Conservation (phyloP, 2,329 filamentous ascomycete species). For the Clonostachys rhizophaga region DNA sequence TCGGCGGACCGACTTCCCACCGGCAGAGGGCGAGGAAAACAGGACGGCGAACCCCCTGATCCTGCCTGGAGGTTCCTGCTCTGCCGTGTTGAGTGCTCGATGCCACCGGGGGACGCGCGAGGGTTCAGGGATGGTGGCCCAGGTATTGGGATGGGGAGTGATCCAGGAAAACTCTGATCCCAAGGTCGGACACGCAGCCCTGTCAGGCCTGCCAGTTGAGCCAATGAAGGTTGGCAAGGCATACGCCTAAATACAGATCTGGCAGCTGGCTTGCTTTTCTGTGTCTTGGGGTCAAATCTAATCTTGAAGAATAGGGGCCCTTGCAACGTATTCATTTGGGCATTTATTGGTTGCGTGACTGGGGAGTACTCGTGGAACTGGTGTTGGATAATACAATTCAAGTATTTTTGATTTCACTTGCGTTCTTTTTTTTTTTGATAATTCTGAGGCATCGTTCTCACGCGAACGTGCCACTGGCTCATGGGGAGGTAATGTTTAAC, state of each 20-base stretch:
- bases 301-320: too few species aligned
- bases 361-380: too few species aligned
- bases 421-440: too few species aligned
- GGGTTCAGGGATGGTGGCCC: constrained; percentile 24
- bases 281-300: too few species aligned
- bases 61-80: constrained; percentile 41
- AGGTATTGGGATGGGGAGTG: constrained; percentile 39
- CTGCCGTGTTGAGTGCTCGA: constrained; percentile 43
- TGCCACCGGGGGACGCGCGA: constrained; percentile 32
- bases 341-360: too few species aligned
- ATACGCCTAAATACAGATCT: constrained; percentile 9
- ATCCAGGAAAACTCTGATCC: constrained; percentile 24
- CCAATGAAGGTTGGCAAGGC: constrained; percentile 16
- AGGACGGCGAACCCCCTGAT: constrained; percentile 39
- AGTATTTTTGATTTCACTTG: too few species aligned
- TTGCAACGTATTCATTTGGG: too few species aligned
- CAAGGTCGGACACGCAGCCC: constrained; percentile 36
- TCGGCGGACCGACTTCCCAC: constrained; percentile 25
- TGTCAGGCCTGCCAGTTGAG: constrained; percentile 26
- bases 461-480: too few species aligned
- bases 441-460: too few species aligned
- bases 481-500: too few species aligned
- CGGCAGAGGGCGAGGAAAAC: constrained; percentile 25
- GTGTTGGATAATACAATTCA: too few species aligned
- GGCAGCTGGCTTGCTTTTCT: too few species aligned